phyloP scores from a whole-genome alignment of 1,284 basidiomycete genomes.

The Moesziomyces sp. region DNA sequence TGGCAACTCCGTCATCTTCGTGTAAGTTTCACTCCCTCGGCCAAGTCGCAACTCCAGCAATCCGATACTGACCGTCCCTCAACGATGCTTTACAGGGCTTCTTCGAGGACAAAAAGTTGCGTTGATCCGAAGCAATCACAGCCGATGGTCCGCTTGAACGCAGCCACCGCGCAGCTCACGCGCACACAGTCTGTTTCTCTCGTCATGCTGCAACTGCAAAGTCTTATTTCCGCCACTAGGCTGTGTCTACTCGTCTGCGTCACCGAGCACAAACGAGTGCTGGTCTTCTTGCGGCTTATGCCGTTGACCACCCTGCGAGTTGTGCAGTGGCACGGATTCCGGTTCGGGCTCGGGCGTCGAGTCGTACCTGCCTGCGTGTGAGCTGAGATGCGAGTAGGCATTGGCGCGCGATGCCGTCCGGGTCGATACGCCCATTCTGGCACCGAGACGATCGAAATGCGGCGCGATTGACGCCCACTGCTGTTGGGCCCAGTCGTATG shows the following conservation, averaged over 20 bases:
- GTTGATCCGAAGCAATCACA: constrained; percentile 28
- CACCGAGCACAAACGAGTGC: constrained; percentile 51
- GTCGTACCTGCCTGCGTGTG: constrained; percentile 6
- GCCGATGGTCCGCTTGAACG: too few species aligned
- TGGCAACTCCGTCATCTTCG: constrained; percentile 95
- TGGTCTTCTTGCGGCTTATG: constrained; percentile 14
- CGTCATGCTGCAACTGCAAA: too few species aligned
- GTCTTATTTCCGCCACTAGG: too few species aligned
- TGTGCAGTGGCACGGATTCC: constrained; percentile 1
- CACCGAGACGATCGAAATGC: constrained; percentile 6
- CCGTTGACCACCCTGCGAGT: constrained; percentile 1
- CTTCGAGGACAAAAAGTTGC: constrained; percentile 65
- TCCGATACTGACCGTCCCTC: neutral
- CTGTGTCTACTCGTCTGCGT: constrained; percentile 20
- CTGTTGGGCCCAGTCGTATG: constrained; percentile 35
- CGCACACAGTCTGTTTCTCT: too few species aligned
- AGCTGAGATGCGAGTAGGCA: constrained; percentile 20
- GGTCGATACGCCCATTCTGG: neutral
- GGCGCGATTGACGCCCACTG: constrained; percentile 16
- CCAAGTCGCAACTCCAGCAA: neutral
- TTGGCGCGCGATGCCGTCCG: neutral
- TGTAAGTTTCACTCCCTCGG: constrained; percentile 66
- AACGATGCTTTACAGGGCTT: constrained; percentile 39
- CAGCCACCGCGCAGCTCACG: too few species aligned
- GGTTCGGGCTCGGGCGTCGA: constrained; percentile 1